These are phyloP conservation scores for Erythrobasidium yunnanense DNA, from an alignment of 768 basidiomycete species.

Conservation along the genomic window DNA sequence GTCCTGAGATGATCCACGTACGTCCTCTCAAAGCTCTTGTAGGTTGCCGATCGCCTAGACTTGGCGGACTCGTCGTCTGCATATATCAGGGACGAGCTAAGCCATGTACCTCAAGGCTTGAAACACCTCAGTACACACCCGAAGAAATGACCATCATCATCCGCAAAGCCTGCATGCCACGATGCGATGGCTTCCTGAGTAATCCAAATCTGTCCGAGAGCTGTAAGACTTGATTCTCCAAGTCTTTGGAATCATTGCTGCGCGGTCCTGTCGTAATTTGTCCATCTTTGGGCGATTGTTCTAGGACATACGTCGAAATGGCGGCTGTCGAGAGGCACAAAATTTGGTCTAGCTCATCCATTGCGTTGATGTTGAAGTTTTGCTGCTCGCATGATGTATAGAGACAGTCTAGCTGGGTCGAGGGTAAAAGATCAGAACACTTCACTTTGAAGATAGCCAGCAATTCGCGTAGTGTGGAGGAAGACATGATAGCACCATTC, in stretches of 20 bases:
- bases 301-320: too few species aligned
- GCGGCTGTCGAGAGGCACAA: too few species aligned
- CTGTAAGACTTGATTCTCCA: background rate
- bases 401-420: background rate
- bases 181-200: background rate
- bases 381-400: background rate
- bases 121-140: background rate
- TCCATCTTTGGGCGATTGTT: too few species aligned
- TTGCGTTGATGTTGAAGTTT: background rate
- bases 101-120: background rate
- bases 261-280: too few species aligned
- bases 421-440: background rate
- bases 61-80: background rate
- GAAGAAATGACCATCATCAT: background rate
- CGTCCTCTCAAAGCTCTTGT: background rate
- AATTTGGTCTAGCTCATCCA: background rate
- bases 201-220: background rate
- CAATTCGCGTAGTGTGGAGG: background rate
- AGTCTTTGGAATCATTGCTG: too few species aligned
- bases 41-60: background rate
- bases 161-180: background rate
- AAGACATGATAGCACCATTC: background rate
- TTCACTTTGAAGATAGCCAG: background rate
- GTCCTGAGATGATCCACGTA: background rate
- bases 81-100: background rate